A percentile compares a stretch with the other conserved stretches of the same genome.
These are phyloP conservation scores for Kwoniella sp. DNA, from an alignment of 768 basidiomycete genomes.

Conservation along the genomic window DNA sequence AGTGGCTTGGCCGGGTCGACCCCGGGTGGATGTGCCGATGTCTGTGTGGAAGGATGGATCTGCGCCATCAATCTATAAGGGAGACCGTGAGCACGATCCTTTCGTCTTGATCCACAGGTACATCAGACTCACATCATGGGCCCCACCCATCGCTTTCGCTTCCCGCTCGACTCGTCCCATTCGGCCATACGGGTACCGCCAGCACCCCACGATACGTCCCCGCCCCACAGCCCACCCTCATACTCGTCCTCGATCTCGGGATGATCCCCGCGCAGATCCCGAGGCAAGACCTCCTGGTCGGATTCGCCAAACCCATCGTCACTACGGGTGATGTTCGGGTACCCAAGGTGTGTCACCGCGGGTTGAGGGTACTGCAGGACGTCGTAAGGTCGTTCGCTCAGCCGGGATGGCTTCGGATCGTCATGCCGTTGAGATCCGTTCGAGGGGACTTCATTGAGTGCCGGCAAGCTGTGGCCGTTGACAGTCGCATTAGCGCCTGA, in stretches of 20 bases:
- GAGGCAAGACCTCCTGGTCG: background rate
- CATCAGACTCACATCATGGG: slow-evolving; percentile 43
- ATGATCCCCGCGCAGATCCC: slow-evolving; percentile 15
- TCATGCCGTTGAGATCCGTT: background rate
- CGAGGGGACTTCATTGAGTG: background rate
- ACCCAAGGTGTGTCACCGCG: slow-evolving; percentile 21
- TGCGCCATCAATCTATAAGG: slow-evolving; percentile 39
- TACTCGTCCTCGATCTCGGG: slow-evolving; percentile 31
- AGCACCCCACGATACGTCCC: slow-evolving; percentile 9
- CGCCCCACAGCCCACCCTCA: slow-evolving; percentile 22
- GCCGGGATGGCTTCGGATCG: background rate
- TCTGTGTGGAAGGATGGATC: slow-evolving; percentile 29
- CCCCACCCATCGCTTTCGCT: slow-evolving; percentile 41
- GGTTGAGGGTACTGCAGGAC: slow-evolving; percentile 36
- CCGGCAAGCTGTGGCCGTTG: background rate
- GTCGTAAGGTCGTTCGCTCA: slow-evolving; percentile 18
- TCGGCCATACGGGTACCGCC: slow-evolving; percentile 29
- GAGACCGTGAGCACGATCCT: background rate
- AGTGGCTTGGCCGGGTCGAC: slow-evolving; percentile 8
- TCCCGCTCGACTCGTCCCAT: slow-evolving; percentile 26
- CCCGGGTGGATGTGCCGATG: slow-evolving; percentile 22
- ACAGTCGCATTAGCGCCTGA: background rate
- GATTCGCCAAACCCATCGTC: background rate
- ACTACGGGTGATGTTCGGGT: slow-evolving; percentile 40
- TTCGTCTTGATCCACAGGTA: background rate